A percentile compares a stretch with the other conserved stretches of the same genome.
These are phyloP conservation scores for Turritis glabra DNA, from an alignment of 345 rosid species.

Conservation along the genomic window DNA sequence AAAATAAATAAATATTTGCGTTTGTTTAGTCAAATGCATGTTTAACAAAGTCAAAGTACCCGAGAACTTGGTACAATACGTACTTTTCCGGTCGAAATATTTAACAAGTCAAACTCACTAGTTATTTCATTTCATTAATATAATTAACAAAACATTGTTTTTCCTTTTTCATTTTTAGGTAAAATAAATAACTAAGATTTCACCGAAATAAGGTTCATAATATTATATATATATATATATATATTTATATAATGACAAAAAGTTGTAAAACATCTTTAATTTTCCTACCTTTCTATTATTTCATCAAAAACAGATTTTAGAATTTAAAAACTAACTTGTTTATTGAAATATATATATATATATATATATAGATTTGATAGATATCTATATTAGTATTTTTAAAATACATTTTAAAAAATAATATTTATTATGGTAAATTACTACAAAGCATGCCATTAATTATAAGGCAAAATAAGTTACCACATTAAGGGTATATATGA, in stretches of 20 bases:
- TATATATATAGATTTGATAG: neutral
- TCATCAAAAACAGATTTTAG: neutral
- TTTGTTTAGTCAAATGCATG: constrained; percentile 8
- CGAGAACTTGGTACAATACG: constrained; percentile 3
- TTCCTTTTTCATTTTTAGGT: neutral
- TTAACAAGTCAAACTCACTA: neutral
- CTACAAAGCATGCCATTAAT: too few relatives aligned
- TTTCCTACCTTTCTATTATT: neutral
- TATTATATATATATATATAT: too few relatives aligned
- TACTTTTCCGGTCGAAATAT: neutral
- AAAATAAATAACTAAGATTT: neutral
- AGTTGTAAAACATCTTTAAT: neutral
- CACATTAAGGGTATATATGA: too few relatives aligned
- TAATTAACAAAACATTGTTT: neutral
- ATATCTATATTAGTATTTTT: too few relatives aligned
- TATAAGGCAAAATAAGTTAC: too few relatives aligned
- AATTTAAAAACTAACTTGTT: neutral
- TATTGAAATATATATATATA: neutral
- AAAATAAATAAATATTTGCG: neutral
- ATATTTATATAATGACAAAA: too few relatives aligned
- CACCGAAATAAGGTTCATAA: neutral
- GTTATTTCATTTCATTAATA: neutral
- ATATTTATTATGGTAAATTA: too few relatives aligned
- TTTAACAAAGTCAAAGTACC: neutral
- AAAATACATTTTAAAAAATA: too few relatives aligned